Base-by-base conservation (phyloP, 2,329 filamentous ascomycete genomes). In the Tolypocladium sp. region DNA sequence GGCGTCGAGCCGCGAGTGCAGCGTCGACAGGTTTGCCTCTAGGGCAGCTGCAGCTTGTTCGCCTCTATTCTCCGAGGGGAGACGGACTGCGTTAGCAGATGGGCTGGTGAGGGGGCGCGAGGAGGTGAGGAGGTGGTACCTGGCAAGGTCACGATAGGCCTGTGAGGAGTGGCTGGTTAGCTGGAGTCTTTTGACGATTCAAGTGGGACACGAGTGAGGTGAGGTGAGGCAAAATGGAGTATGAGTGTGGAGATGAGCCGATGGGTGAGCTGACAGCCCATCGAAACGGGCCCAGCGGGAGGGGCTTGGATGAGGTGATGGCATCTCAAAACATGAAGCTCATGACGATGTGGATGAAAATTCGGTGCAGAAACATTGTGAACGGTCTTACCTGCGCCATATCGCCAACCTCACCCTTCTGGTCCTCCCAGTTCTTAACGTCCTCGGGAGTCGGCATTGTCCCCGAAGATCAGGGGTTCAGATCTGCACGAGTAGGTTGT, bases 1-100 rank as follows among this genome's bases (percentile, higher is more conserved):
- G 60, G 75, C 76, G 61, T 84, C 81, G n/a, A 85, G 75, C 67
- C 78, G 82, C 65, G 71, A 74, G 69, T 85, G 82, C 25, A 85
- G 74, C 40, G 66, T 77, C 10, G 75, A 73, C 56, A 85, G 74
- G 63, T 79, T 80, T 2, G 76, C 72, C 66, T 85, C 82, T 22
- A 85, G 76, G 37, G 75, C 75, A 13, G 77, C 67, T 49, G 82
- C 82, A 4, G 82, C 73, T 64, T 82, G 77, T 61, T 85, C 82
- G 64, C 82, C 82, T 65, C 80, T 83, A 61, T 59, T 61, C 38
- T 25, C 33, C 42, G 38, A 4, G 27, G 46, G n/a, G 17, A 10
- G 37, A 51, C 35, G 42, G 22, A n/a, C 27, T 4, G 33, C 22
- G 52, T 56, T 56, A 59, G 58, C 57, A 6, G 33, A 42, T 38